phyloP scores from a whole-genome alignment of 2,329 filamentous ascomycete species.

The Tympanopsis confertula region DNA sequence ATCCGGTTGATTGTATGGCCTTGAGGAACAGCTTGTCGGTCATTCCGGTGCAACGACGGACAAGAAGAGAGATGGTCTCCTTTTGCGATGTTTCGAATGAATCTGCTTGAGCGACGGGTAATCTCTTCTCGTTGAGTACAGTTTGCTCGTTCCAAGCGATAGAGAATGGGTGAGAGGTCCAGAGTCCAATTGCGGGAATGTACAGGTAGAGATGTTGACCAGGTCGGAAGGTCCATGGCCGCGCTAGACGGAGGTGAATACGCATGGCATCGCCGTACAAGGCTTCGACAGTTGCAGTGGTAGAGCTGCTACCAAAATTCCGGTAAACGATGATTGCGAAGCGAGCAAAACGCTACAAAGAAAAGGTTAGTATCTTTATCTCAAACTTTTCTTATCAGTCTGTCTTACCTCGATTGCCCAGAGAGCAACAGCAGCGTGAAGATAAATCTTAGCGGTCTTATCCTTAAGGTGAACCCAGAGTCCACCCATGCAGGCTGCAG shows the following conservation, averaged over 20 bases:
- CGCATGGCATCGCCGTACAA: conserved; percentile 32
- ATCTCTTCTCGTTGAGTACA: conserved; percentile 13
- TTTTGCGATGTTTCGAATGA: conserved; percentile 13
- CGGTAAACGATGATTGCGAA: conserved; percentile 27
- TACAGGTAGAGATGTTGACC: conserved; percentile 35
- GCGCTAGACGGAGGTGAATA: conserved; percentile 27
- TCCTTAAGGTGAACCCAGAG: conserved; percentile 43
- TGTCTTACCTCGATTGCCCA: not conserved
- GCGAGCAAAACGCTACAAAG: conserved; percentile 14
- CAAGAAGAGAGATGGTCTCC: conserved; percentile 41
- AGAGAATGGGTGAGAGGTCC: conserved; percentile 35
- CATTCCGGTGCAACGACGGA: conserved; percentile 50
- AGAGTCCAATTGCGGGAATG: conserved; percentile 29
- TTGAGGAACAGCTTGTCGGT: conserved; percentile 47
- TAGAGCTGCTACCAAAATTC: conserved; percentile 25
- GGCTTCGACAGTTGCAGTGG: conserved; percentile 27
- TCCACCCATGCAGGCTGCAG: conserved; percentile 32
- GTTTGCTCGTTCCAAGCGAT: conserved; percentile 27
- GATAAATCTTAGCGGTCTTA: not conserved
- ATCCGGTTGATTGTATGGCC: conserved; percentile 30
- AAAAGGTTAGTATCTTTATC: too few species aligned
- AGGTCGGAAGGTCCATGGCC: conserved; percentile 30
- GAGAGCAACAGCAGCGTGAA: not conserved
- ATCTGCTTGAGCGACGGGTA: conserved; percentile 14
- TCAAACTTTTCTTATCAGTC: too few species aligned